Conservation (phyloP, 1,139 yeast species). For the Pneumocystis wakefieldiae region DNA sequence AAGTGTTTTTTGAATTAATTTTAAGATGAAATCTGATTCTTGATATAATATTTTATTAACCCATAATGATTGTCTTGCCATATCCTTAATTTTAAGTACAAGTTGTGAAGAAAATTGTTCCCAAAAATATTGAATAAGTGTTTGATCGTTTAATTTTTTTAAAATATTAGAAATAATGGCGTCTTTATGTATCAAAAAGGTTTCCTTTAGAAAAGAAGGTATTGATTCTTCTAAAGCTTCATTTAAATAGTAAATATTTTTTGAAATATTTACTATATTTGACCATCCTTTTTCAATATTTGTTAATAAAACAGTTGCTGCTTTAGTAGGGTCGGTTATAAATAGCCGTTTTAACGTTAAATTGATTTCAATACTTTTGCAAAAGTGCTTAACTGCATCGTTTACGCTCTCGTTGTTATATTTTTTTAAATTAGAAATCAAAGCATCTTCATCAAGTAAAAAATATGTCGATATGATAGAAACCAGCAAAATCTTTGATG, state of each 20-base stretch:
- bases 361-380: not conserved
- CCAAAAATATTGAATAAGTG: not conserved
- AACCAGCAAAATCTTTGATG: not conserved
- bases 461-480: not conserved
- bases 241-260: not conserved
- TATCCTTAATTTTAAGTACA: not conserved
- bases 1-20: not conserved
- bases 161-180: not conserved
- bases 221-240: not conserved
- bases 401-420: not conserved
- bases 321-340: not conserved
- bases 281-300: not conserved
- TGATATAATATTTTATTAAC: not conserved
- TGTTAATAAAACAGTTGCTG: not conserved
- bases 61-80: not conserved
- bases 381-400: not conserved
- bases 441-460: not conserved
- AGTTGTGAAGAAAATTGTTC: not conserved
- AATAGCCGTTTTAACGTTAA: not conserved
- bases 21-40: not conserved
- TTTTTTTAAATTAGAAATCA: not conserved
- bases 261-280: not conserved
- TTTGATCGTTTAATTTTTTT: not conserved
- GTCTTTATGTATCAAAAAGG: not conserved
- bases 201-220: not conserved